Percentiles rank a stretch among this genome's conserved stretches.
Conservation (phyloP, 2,329 filamentous ascomycete species). For the Verticillium albo-atrum region DNA sequence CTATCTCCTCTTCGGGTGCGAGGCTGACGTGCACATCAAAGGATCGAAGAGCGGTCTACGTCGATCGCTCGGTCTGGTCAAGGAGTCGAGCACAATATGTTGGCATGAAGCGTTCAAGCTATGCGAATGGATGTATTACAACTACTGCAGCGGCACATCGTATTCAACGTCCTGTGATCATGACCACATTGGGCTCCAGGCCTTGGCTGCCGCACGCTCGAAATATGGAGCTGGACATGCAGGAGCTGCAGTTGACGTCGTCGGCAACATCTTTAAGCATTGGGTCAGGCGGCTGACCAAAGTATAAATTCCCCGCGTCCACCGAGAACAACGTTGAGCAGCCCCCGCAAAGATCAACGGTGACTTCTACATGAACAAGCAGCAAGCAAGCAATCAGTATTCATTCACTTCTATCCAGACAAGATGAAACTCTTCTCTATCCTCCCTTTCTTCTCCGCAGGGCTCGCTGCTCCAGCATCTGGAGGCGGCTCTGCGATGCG, state of each 20-base stretch:
- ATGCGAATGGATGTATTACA: not conserved
- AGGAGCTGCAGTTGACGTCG: not conserved
- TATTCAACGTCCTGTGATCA: not conserved
- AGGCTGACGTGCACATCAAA: not conserved
- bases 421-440: conserved; percentile 5
- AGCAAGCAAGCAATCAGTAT: not conserved
- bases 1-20: not conserved
- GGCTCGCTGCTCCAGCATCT: not conserved
- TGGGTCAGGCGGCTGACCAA: not conserved
- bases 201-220: not conserved
- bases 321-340: not conserved
- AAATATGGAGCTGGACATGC: not conserved
- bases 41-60: not conserved
- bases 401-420: not conserved
- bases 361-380: not conserved
- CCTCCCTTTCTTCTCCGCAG: not conserved
- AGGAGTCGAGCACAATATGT: not conserved
- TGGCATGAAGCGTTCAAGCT: not conserved
- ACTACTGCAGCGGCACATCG: not conserved
- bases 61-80: not conserved
- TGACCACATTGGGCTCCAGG: not conserved
- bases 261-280: not conserved
- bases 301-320: not conserved
- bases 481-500: not conserved
- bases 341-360: not conserved